Evolutionary conservation across 257 asterid species (phyloP).

Genomic region (Primulina huaijiensis): DNA sequence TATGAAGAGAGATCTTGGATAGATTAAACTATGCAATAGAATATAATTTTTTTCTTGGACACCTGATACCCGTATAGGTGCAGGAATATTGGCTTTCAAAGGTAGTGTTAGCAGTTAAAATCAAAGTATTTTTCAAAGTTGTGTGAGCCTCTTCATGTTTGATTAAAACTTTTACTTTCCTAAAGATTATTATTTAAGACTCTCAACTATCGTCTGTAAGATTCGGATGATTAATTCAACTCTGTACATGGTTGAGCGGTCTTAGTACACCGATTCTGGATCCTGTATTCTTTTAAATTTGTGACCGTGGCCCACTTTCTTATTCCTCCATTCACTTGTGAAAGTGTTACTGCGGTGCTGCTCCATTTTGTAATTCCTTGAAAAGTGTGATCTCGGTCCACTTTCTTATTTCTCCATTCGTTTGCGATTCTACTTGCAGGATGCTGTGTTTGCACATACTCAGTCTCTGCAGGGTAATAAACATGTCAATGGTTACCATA

Average conservation of each 20-base stretch:
- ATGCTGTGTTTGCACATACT: constrained; percentile 29
- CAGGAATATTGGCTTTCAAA: constrained; percentile 10
- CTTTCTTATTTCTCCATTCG: background rate
- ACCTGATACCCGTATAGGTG: background rate
- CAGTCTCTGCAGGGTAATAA: constrained; percentile 35
- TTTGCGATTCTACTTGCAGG: constrained; percentile 41
- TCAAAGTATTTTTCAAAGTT: constrained; percentile 25
- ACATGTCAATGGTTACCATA: constrained; percentile 34
- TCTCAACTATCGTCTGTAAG: constrained; percentile 11
- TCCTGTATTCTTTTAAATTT: no score
- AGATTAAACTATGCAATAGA: constrained; percentile 1
- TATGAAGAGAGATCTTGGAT: constrained; percentile 1
- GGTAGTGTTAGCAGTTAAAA: constrained; percentile 4
- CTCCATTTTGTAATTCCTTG: background rate
- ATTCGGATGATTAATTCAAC: background rate
- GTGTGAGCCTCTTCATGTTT: background rate
- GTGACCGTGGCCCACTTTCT: background rate
- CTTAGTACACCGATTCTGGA: no score
- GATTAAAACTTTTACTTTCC: background rate
- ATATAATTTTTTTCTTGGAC: constrained; percentile 12
- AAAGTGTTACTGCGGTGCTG: background rate
- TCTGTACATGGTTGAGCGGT: constrained; percentile 5
- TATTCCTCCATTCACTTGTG: background rate
- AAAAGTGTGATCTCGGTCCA: background rate
- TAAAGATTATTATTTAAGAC: constrained; percentile 4